Conservation (phyloP, 371 early-diverging fungal species). For the Cokeromyces recurvatus region DNA sequence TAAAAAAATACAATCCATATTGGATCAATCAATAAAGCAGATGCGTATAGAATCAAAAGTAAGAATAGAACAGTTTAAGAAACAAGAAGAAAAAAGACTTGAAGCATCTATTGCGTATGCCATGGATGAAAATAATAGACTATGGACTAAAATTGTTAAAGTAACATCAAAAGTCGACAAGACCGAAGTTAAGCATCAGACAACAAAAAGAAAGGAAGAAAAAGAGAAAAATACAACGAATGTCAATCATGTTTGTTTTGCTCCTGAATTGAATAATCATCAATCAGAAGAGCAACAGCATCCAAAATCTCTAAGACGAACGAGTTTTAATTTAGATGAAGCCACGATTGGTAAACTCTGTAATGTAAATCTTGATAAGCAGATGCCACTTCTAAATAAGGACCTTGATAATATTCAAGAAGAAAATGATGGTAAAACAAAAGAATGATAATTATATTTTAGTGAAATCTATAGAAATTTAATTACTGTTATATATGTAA, state of each 20-base stretch:
- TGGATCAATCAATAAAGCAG: slow-evolving; percentile 22
- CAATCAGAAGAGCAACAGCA: too few species aligned
- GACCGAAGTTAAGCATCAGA: slow-evolving; percentile 1
- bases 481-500: not conserved
- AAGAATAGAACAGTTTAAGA: slow-evolving; percentile 26
- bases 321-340: slow-evolving; percentile 29
- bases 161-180: slow-evolving; percentile 6
- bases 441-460: not conserved
- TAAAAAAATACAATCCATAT: slow-evolving; percentile 13
- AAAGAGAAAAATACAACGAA: too few species aligned
- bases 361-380: slow-evolving; percentile 6
- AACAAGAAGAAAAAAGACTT: slow-evolving; percentile 16
- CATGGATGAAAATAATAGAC: slow-evolving; percentile 19
- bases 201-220: not conserved
- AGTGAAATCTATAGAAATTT: not conserved
- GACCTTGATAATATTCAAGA: too few species aligned
- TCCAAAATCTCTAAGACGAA: slow-evolving; percentile 1
- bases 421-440: not conserved
- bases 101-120: slow-evolving; percentile 12
- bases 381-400: too few species aligned
- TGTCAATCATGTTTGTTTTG: slow-evolving; percentile 11
- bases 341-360: slow-evolving; percentile 12
- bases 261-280: not conserved
- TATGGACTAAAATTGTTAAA: slow-evolving; percentile 25
- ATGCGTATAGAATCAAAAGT: slow-evolving; percentile 20